Conservation (phyloP, 305 asterid genomes). For the Rubia balearica region DNA sequence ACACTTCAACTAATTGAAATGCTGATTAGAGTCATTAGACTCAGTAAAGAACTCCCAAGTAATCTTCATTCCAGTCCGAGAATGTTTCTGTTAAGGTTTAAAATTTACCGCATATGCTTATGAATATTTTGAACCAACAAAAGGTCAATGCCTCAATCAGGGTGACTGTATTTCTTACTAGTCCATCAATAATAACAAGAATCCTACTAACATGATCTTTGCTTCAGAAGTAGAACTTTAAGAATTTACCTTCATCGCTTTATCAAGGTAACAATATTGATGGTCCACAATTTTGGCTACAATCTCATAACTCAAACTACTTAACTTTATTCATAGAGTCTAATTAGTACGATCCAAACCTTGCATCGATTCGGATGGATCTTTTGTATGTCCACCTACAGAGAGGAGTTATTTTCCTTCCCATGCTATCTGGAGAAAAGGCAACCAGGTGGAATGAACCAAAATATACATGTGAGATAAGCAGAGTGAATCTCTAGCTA, state of each 20-base stretch:
- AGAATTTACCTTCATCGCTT: background rate
- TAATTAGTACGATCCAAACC: conserved; percentile 37
- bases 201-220: background rate
- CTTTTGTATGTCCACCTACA: conserved; percentile 88
- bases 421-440: conserved; percentile 68
- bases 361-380: conserved; percentile 76
- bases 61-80: too few species aligned
- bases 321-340: background rate
- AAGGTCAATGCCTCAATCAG: too few species aligned
- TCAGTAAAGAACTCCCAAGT: too few species aligned
- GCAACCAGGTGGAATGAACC: conserved; percentile 21
- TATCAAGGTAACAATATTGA: background rate
- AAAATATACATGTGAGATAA: conserved; percentile 2
- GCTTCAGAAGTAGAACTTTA: background rate
- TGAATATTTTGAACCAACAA: too few species aligned
- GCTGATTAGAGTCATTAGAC: too few species aligned
- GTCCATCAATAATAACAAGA: too few species aligned
- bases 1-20: too few species aligned
- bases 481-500: background rate
- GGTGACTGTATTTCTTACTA: too few species aligned
- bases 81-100: too few species aligned
- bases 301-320: background rate
- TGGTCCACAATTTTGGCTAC: background rate
- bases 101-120: too few species aligned
- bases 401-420: conserved; percentile 87